Evolutionary conservation across 495 filamentous ascomycete species (phyloP).

Genomic region (Sordaria brevicollis): DNA sequence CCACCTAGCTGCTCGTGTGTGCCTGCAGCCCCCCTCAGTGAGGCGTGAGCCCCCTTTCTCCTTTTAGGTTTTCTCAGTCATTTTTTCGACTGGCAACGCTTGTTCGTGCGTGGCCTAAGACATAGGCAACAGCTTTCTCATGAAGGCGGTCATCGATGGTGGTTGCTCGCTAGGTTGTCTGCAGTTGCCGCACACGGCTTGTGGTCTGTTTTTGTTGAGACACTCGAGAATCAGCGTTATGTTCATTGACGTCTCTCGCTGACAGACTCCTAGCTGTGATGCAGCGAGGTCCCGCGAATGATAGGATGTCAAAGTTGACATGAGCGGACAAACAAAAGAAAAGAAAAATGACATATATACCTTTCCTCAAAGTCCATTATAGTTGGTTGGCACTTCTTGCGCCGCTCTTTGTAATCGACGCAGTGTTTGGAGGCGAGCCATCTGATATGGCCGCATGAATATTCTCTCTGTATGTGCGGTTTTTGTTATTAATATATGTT

Average conservation of each 20-base stretch:
- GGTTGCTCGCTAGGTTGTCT: neutral
- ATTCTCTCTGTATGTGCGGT: constrained; percentile 2
- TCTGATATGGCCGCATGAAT: constrained; percentile 5
- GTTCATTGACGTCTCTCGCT: neutral
- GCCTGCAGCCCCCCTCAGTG: neutral
- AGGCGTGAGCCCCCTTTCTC: neutral
- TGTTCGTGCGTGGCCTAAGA: neutral
- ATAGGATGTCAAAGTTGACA: neutral
- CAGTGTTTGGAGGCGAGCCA: constrained; percentile 11
- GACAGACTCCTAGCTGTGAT: too few relatives aligned
- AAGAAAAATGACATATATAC: neutral
- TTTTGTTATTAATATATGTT: neutral
- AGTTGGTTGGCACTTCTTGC: neutral
- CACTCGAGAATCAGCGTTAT: neutral
- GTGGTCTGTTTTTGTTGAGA: neutral
- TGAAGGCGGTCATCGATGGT: neutral
- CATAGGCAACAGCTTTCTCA: neutral
- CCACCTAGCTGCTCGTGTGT: neutral
- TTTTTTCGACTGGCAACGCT: neutral
- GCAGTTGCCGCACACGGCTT: neutral
- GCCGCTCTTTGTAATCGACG: neutral
- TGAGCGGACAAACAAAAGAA: neutral
- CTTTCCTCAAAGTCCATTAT: constrained; percentile 9
- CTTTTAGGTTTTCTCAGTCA: neutral
- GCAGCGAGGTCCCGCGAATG: neutral